These are phyloP conservation scores for Craterostigma plantagineum DNA, from an alignment of 257 asterid species.

Conservation along the genomic window DNA sequence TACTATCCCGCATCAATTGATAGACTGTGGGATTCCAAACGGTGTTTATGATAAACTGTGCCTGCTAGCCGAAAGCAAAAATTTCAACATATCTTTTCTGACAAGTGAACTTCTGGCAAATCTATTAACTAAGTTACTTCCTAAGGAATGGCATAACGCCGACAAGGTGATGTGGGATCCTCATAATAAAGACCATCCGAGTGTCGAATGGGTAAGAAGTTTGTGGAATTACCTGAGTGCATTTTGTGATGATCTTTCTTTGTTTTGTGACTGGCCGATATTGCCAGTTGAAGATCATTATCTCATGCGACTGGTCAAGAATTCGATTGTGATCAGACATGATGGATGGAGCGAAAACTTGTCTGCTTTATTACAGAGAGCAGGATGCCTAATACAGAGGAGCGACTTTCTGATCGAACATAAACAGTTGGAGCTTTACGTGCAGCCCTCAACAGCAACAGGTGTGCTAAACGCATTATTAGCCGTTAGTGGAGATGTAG, in stretches of 20 bases:
- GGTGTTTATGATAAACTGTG: slow-evolving; percentile 43
- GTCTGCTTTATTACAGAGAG: slow-evolving; percentile 44
- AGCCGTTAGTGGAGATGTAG: slow-evolving; percentile 34
- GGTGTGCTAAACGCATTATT: slow-evolving; percentile 67
- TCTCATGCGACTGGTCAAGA: slow-evolving; percentile 61
- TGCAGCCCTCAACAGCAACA: slow-evolving; percentile 62
- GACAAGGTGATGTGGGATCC: slow-evolving; percentile 74
- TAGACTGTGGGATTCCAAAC: slow-evolving; percentile 47
- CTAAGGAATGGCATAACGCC: slow-evolving; percentile 64
- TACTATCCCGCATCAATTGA: slow-evolving; percentile 63
- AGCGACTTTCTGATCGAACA: slow-evolving; percentile 65
- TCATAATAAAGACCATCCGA: slow-evolving; percentile 57
- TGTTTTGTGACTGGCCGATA: slow-evolving; percentile 86
- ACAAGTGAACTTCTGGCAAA: slow-evolving; percentile 70
- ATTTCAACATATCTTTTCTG: slow-evolving; percentile 51
- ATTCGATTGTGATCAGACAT: slow-evolving; percentile 72
- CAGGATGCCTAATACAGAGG: slow-evolving; percentile 72
- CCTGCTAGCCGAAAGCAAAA: slow-evolving; percentile 47
- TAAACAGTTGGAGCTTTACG: slow-evolving; percentile 45
- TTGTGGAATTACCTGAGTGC: slow-evolving; percentile 78
- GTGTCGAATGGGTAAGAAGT: slow-evolving; percentile 57
- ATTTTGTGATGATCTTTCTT: slow-evolving; percentile 65
- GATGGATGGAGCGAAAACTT: slow-evolving; percentile 97
- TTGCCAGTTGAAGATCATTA: slow-evolving; percentile 66
- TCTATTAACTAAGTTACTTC: slow-evolving; percentile 53